Evolutionary conservation across 208 protist species (phyloP).

Genomic region (Balamuthia mandrillaris): DNA sequence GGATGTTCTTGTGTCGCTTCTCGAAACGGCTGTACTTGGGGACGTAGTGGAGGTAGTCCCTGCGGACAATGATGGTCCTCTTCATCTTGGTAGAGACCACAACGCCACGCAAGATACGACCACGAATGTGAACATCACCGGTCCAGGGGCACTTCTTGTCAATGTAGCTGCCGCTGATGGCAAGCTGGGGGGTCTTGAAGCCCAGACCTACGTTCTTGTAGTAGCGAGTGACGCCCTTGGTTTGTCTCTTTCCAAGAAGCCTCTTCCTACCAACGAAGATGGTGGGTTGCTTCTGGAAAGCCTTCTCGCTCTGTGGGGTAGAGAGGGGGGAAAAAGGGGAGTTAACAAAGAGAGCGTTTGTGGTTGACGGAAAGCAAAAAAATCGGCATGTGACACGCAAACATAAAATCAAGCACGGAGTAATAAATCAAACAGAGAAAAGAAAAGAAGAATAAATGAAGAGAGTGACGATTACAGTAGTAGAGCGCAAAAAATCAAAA

Average conservation of each 20-base stretch:
- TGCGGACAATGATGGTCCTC: constrained; percentile 93
- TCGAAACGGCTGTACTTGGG: constrained; percentile 99
- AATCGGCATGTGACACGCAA: no score
- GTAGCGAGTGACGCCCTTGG: constrained; percentile 82
- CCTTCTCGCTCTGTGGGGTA: constrained; percentile 71
- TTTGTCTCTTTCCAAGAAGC: constrained; percentile 53
- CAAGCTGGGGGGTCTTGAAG: constrained; percentile 97
- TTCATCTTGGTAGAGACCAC: constrained; percentile 98
- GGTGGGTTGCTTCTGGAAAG: constrained; percentile 83
- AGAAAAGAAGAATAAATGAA: background rate
- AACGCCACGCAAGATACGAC: constrained; percentile 95
- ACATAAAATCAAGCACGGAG: background rate
- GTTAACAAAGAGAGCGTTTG: constrained; percentile 33
- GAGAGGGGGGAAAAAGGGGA: background rate
- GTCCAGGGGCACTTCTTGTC: constrained; percentile 99
- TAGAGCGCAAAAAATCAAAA: no score
- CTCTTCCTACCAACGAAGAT: constrained; percentile 66
- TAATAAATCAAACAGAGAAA: background rate
- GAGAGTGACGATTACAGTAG: no score
- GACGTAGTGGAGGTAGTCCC: constrained; percentile 99
- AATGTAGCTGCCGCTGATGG: constrained; percentile 97
- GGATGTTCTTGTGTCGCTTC: constrained; percentile 98
- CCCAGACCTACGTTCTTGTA: constrained; percentile 96
- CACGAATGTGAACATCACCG: constrained; percentile 98
- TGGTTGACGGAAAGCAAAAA: no score